Evolutionary conservation across 169 alveolate species (phyloP), one percentile per base, ranked within the genome.

Genomic region (Plasmodium reichenowi): DNA sequence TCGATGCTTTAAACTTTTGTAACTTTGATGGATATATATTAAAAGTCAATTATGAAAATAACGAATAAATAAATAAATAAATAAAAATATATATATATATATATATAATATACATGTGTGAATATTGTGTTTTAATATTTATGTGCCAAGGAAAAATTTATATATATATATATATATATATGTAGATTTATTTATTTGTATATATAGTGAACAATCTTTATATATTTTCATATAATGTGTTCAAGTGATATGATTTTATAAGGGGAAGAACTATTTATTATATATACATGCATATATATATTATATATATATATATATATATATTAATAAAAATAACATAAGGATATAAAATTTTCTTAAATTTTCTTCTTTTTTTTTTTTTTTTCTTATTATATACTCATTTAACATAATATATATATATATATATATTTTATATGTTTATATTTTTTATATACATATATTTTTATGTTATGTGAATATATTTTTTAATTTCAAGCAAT

Each of bases 1-100:
- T 74, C 12, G 88, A 74, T 50, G 88, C 88, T n/a, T 52, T 74
- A 8, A 74, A 74, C 15, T 74, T 74, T 60, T 74, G 88, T 67
- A 74, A 74, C 29, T 74, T 62, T 66, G 88, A 74, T 66, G 88
- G 88, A 8, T 74, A 74, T 54, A 74, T 74, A 20, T 62, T 74
- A 66, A 74, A 74, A 56, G 88, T 74, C n/a, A 74, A 74, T 66
- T 74, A 38, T 32, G 88, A 74, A n/a, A 59, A 62, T 22, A 74
- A 13, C 22, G 88, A 74, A 52, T 74, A 20, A 38, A 56, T 12
- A 60, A 12, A 54, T 32, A 32, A 4, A 32, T 29, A 24, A 24
- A 24, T 24, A 24, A 24, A n/a, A n/a, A n/a, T n/a, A n/a, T n/a
- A n/a, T n/a, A n/a, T 0, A 60, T 15, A 29, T 29, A 29, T 29